Base-by-base conservation (phyloP, 176 grass and related monocot species). In the Saccharum officinarum region DNA sequence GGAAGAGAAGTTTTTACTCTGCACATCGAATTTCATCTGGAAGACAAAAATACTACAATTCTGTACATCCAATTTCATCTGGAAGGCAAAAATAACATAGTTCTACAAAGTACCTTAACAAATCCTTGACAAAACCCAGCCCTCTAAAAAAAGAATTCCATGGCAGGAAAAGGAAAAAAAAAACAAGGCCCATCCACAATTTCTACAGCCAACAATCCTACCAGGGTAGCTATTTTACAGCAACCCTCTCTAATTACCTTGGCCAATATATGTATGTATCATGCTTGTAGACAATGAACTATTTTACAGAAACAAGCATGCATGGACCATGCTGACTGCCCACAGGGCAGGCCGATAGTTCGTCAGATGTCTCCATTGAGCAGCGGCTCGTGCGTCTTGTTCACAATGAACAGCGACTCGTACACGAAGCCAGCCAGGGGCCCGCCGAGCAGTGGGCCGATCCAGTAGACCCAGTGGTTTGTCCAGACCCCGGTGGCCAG, bases 401-500 rank as follows among this genome's bases (percentile, higher is more conserved):
- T 83, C 70, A 94, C 33, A 47, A 88, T 6, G 72, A 99, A 96
- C 30, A 99, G 5, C 1, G 84, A 69, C 67, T 99, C 97, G 2
- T 99, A 99, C 31, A 96, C 69, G 1, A 99, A 47, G 1, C 93
- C 97, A 0, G 93, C 97, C 0, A 99, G 71, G 11, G 80, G 64
- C 0, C 97, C 97, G 5, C 97, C 97, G 9, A 91, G 14, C 7
- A 98, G 62, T 0, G 97, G 97, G 16, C 97, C 97, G 4, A 96
- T 67, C 97, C 97, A 99, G 54, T 96, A 99, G 82, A 99, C 41
- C 97, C 97, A 99, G 22, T 99, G 97, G 54, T 96, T 82, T 2
- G 93, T 94, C 97, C 97, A 99, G 54, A 92, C 54, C 5, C 97
- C 85, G 0, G 41, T 87, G 44, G 83, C 93, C 66, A 99, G 28